These are phyloP conservation scores for Boletus sp. DNA, from an alignment of 768 basidiomycete genomes.

Conservation along the genomic window DNA sequence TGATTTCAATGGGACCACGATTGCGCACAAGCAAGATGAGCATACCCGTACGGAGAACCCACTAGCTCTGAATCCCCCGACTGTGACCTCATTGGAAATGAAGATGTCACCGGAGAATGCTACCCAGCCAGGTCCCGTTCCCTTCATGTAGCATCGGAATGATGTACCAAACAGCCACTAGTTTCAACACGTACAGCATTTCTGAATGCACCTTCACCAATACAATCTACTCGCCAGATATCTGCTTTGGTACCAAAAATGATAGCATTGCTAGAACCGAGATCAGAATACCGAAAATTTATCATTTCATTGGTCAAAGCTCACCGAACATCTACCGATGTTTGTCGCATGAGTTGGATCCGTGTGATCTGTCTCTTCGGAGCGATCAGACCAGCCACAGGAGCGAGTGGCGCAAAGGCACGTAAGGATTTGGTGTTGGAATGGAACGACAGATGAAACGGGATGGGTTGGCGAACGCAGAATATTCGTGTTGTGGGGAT, in stretches of 20 bases:
- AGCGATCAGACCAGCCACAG: conserved; percentile 35
- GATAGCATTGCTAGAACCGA: conserved; percentile 41
- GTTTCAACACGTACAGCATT: conserved; percentile 44
- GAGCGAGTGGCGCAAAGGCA: conserved; percentile 59
- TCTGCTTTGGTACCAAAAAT: conserved; percentile 59
- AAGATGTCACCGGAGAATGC: conserved; percentile 62
- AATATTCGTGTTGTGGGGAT: conserved; percentile 61
- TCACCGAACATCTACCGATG: conserved; percentile 60
- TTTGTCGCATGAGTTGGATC: conserved; percentile 65
- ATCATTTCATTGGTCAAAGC: conserved; percentile 5
- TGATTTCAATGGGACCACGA: background rate
- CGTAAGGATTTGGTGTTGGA: conserved; percentile 57
- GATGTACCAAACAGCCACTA: background rate
- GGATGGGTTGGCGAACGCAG: conserved; percentile 56
- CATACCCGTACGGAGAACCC: conserved; percentile 64
- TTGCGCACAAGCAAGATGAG: background rate
- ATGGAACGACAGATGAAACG: conserved; percentile 63
- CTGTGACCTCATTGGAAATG: conserved; percentile 46
- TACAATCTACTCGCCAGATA: conserved; percentile 65
- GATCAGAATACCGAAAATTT: background rate
- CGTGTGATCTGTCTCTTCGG: conserved; percentile 42
- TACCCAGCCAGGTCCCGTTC: conserved; percentile 61
- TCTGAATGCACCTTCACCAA: conserved; percentile 63
- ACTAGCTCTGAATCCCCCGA: conserved; percentile 64
- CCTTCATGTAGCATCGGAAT: conserved; percentile 37